Conservation (phyloP, 2,329 filamentous ascomycete genomes). For the Aspergillus transmontanensis region DNA sequence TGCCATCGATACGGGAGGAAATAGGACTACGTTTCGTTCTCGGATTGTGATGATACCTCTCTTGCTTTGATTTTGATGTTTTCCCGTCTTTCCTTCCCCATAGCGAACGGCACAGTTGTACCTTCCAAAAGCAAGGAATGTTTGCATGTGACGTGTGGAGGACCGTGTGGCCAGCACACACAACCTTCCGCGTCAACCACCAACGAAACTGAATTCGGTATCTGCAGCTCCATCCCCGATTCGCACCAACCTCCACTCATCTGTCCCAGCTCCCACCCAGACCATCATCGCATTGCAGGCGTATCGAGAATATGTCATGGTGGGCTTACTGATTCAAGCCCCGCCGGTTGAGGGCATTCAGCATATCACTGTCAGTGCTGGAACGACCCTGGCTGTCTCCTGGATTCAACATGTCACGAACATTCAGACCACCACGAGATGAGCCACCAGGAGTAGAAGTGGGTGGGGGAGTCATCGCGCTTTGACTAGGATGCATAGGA, state of each 20-base stretch:
- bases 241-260: slow-evolving; percentile 1
- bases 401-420: slow-evolving; percentile 52
- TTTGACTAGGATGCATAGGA: slow-evolving; percentile 35
- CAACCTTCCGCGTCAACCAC: slow-evolving; percentile 17
- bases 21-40: background rate
- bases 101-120: background rate
- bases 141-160: slow-evolving; percentile 8
- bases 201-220: slow-evolving; percentile 4
- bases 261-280: background rate
- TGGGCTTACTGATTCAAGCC: slow-evolving; percentile 35
- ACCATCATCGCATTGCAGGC: background rate
- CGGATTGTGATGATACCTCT: background rate
- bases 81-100: background rate
- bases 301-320: background rate
- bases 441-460: slow-evolving; percentile 37
- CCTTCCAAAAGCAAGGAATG: background rate
- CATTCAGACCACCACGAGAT: slow-evolving; percentile 47
- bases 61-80: slow-evolving; percentile 1
- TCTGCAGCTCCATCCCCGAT: slow-evolving; percentile 2
- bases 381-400: slow-evolving; percentile 44
- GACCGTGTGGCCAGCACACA: slow-evolving; percentile 29
- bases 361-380: slow-evolving; percentile 54
- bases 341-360: slow-evolving; percentile 49
- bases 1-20: background rate
- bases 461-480: slow-evolving; percentile 31